Base-by-base conservation (phyloP, 2,329 filamentous ascomycete genomes). In the Xylaria sp. region DNA sequence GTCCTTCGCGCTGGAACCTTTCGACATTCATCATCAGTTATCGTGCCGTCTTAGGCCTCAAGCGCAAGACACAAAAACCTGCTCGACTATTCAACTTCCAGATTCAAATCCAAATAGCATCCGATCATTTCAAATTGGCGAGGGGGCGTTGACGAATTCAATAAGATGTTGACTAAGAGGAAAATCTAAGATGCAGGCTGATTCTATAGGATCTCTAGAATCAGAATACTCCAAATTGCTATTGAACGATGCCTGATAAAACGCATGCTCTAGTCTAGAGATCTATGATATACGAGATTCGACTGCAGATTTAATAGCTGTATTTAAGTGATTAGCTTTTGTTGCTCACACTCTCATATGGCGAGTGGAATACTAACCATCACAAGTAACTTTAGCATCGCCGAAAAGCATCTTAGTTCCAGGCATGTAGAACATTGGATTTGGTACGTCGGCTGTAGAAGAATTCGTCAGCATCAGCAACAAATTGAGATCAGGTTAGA, bases 371-470 rank as follows among this genome's bases (percentile, higher is more conserved):
- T 57, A 80, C 88, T 79, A 76, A 92, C 90, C 92, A 83, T 96
- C 93, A 77, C 92, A 95, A 68, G 91, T 92, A 69, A 89, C 87
- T 83, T 93, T 95, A 23, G 94, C 94, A 82, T 97, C 94, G 31
- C 94, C 94, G 81, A 97, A 97, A 67, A 97, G 80, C 94, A 97
- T 97, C 82, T 91, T 92, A 1, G 94, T 94, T 61, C 91, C 91
- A 3, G 92, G 91, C 92, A 94, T 95, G 81, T 91, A 96, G 81
- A 97, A 96, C 93, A 97, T 94, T 0, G 94, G 94, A 78, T 97
- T 97, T 12, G 92, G 92, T 10, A 97, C 93, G 81, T 97, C 94
- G 23, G 94, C 92, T 92, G 74, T 37, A 58, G 15, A 23, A 50
- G 31, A 9, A 51, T 65, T 56, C 39, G 15, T 73, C 39, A 72